A percentile compares a stretch with the other conserved stretches of the same genome.
Conservation (phyloP, 345 rosid genomes). For the Pugionium dolabratum region DNA sequence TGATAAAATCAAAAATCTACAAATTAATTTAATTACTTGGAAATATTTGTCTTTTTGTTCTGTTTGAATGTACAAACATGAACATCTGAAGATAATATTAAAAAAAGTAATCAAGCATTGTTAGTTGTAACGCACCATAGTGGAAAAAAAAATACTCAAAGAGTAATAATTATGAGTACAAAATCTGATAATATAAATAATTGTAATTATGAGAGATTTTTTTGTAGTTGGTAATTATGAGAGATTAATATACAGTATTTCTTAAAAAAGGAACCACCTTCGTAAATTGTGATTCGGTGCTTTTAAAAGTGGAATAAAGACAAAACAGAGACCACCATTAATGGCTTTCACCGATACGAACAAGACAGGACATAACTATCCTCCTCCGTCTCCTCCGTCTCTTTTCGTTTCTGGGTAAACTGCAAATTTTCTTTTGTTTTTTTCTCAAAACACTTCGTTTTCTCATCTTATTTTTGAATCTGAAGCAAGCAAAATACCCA, state of each 20-base stretch:
- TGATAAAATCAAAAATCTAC: neutral
- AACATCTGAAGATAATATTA: neutral
- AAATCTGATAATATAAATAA: constrained; percentile 29
- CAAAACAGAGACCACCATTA: constrained; percentile 47
- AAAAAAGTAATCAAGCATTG: constrained; percentile 4
- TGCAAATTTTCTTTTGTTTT: neutral
- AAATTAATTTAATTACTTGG: neutral
- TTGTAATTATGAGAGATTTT: constrained; percentile 11
- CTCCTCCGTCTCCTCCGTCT: constrained; percentile 31
- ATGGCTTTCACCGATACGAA: constrained; percentile 45
- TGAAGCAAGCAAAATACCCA: constrained; percentile 5
- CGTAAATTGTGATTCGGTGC: constrained; percentile 43
- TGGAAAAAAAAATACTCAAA: neutral
- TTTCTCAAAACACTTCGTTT: neutral
- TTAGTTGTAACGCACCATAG: constrained; percentile 10
- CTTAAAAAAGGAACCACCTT: constrained; percentile 26
- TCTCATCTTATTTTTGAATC: constrained; percentile 22
- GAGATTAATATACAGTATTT: neutral
- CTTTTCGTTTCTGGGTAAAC: constrained; percentile 21
- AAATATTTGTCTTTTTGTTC: neutral
- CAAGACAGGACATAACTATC: constrained; percentile 39
- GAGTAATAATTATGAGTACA: constrained; percentile 21
- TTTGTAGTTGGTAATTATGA: neutral
- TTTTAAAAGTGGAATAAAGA: constrained; percentile 41
- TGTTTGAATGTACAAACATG: neutral